Percentiles rank a stretch among this genome's conserved stretches.
Evolutionary conservation across 2,329 filamentous ascomycete species (phyloP).

Genomic region (Venturia asperata): DNA sequence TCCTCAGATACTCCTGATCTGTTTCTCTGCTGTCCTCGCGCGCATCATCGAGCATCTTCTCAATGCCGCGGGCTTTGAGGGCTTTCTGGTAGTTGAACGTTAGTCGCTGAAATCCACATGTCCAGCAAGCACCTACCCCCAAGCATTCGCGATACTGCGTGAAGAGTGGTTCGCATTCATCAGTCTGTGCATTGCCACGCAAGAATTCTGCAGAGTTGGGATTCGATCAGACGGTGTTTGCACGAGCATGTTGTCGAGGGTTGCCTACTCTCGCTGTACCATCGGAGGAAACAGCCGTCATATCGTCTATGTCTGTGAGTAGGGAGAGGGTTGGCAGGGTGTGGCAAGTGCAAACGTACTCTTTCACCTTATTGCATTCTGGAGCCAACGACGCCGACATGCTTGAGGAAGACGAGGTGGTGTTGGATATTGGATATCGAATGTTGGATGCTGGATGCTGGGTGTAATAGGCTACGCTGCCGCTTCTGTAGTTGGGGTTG

Average conservation of each 20-base stretch:
- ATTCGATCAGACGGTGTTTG: background rate
- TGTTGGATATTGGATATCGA: background rate
- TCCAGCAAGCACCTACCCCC: conserved; percentile 50
- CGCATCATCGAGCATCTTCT: conserved; percentile 86
- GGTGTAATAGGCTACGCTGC: too few relatives aligned
- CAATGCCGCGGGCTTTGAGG: conserved; percentile 82
- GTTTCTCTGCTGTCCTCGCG: conserved; percentile 84
- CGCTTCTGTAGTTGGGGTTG: too few relatives aligned
- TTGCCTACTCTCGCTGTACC: conserved; percentile 92
- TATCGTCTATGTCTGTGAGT: conserved; percentile 58
- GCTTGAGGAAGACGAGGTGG: conserved; percentile 17
- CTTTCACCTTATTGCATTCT: conserved; percentile 92
- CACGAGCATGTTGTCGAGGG: conserved; percentile 22
- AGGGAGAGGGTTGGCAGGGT: background rate
- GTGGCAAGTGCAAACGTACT: conserved; percentile 51
- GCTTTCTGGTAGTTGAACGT: conserved; percentile 54
- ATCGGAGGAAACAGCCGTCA: conserved; percentile 95
- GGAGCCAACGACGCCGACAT: conserved; percentile 95
- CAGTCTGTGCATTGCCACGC: conserved; percentile 70
- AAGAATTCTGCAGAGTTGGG: conserved; percentile 60
- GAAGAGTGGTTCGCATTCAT: conserved; percentile 82
- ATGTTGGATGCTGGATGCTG: background rate
- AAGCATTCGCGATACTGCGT: conserved; percentile 83
- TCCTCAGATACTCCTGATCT: conserved; percentile 59
- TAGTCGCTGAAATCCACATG: background rate